Base-by-base conservation (phyloP, 768 basidiomycete species). In the Leccinellum rugosiceps region DNA sequence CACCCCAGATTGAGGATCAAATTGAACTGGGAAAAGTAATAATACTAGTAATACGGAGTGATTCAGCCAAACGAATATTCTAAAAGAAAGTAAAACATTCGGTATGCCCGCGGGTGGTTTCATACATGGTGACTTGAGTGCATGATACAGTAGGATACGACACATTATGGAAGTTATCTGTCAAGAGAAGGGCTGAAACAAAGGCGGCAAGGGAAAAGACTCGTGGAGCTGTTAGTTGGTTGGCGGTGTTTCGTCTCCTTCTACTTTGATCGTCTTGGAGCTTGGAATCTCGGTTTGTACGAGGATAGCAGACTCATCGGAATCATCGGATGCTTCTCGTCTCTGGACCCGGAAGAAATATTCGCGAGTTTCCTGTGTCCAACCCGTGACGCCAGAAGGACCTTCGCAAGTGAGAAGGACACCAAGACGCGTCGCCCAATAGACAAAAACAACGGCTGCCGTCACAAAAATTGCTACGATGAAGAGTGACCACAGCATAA, bases 401-500 rank as follows among this genome's bases (percentile, higher is more conserved):
- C 77, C 78, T 32, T 72, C 65, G 25, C 65, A 54, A n/a, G 72
- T 68, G 32, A 78, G 61, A 19, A 75, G 69, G 50, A 67, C 60
- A 8, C 73, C 63, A 41, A 79, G 70, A 50, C 74, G 73, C 44
- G 62, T 66, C 14, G 63, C 57, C 28, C 73, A 63, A 59, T 77
- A 80, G 45, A 66, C 60, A 45, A 60, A 66, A 34, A 74, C 51
- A 38, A 65, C 57, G 35, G 66, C 52, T 17, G 66, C 56, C 26
- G 79, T 76, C 30, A 72, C 55, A 64, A 74, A 68, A 52, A 68
- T 59, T 17, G 78, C 71, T 14, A 68, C 67, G 25, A 73, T 55
- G 50, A 76, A 63, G 7, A 72, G 67, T 17, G 67, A 68, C 56
- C 73, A 65, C 3, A 78, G 60, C 28, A 62, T 61, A 25, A 73